Percentiles rank a stretch among this genome's conserved stretches.
Conservation (phyloP, 163 green algal species). For the Prototheca cutis region DNA sequence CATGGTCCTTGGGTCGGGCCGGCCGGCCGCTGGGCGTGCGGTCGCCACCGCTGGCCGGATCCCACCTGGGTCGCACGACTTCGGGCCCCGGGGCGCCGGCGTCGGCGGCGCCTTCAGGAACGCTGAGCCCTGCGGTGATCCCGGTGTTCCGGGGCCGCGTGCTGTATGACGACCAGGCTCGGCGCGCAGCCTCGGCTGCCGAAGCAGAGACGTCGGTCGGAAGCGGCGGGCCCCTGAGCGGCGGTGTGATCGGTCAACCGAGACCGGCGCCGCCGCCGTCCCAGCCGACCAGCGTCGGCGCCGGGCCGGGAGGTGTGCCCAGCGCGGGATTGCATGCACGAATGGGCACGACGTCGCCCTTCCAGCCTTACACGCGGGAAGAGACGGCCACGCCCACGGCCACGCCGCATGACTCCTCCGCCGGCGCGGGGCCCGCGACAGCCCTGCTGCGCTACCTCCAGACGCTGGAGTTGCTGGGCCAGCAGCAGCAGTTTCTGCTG, state of each 20-base stretch:
- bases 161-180: neutral
- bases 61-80: neutral
- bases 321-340: no score
- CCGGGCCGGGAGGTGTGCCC: no score
- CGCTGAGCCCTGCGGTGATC: no score
- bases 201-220: neutral
- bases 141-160: neutral
- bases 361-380: neutral
- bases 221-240: neutral
- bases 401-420: neutral
- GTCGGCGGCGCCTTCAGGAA: neutral
- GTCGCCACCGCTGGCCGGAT: no score
- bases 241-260: no score
- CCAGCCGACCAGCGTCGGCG: neutral
- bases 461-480: neutral
- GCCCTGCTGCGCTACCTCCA: constrained; percentile 3
- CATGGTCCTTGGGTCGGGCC: no score
- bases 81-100: no score
- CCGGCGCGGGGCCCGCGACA: neutral
- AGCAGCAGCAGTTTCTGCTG: no score
- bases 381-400: neutral
- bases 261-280: no score
- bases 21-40: no score
- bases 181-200: neutral
- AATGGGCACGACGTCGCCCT: neutral